phyloP scores from a whole-genome alignment of 2,329 filamentous ascomycete species.

The Colletotrichum tropicale region DNA sequence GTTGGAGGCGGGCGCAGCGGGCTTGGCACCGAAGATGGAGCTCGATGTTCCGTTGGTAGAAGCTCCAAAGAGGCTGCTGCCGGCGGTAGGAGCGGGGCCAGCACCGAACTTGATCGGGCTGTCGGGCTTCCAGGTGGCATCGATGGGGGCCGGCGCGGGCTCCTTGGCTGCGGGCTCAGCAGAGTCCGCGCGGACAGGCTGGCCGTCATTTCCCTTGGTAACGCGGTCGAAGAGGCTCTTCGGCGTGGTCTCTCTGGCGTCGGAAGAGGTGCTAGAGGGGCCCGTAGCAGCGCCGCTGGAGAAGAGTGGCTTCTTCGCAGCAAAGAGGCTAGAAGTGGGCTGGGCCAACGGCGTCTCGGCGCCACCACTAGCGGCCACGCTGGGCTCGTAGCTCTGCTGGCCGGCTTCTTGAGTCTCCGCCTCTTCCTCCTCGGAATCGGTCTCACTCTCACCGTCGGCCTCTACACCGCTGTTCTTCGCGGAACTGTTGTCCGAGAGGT shows the following conservation, averaged over 20 bases:
- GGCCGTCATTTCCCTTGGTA: conserved; percentile 52
- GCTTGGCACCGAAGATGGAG: conserved; percentile 41
- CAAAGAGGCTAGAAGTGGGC: conserved; percentile 34
- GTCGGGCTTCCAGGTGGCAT: conserved; percentile 54
- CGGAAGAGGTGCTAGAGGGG: conserved; percentile 41
- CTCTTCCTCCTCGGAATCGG: conserved; percentile 44
- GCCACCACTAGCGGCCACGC: conserved; percentile 43
- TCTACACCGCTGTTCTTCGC: conserved; percentile 58
- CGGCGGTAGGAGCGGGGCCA: conserved; percentile 28
- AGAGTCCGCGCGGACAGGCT: conserved; percentile 47
- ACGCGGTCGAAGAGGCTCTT: conserved; percentile 62
- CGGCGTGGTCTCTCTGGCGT: conserved; percentile 48
- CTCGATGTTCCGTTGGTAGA: conserved; percentile 30
- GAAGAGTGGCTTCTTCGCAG: conserved; percentile 29
- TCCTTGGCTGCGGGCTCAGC: conserved; percentile 34
- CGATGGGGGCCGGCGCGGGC: conserved; percentile 27
- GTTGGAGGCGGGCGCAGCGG: conserved; percentile 33
- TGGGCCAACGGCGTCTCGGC: conserved; percentile 43
- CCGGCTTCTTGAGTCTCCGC: conserved; percentile 46
- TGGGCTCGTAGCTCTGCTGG: conserved; percentile 48
- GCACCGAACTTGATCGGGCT: conserved; percentile 61
- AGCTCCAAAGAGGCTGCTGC: conserved; percentile 19
- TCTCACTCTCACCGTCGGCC: conserved; percentile 50
- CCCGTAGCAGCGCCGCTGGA: conserved; percentile 20
- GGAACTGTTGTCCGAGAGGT: conserved; percentile 62